phyloP scores from a whole-genome alignment of 257 asterid genomes.

The Rehmannia glutinosa region DNA sequence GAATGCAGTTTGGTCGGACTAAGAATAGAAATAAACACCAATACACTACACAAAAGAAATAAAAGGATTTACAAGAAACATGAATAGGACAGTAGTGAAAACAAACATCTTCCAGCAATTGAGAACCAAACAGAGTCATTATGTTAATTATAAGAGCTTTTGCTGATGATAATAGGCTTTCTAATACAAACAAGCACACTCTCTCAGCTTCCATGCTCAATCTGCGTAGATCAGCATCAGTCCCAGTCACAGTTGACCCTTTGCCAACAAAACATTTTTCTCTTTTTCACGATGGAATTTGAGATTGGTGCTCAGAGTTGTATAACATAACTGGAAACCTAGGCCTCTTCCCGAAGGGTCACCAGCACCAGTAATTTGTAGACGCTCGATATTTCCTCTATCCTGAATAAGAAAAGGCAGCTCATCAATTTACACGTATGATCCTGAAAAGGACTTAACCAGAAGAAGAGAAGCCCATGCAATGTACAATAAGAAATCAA shows the following conservation, averaged over 20 bases:
- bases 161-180: neutral
- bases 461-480: too few species aligned
- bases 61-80: neutral
- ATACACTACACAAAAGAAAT: neutral
- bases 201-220: slow-evolving; percentile 99
- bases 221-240: slow-evolving; percentile 98
- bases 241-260: slow-evolving; percentile 97
- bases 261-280: slow-evolving; percentile 70
- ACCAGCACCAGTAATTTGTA: slow-evolving; percentile 97
- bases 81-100: neutral
- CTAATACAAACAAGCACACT: slow-evolving; percentile 42
- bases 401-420: slow-evolving; percentile 42
- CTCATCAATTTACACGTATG: neutral
- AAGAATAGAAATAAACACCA: neutral
- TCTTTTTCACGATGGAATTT: slow-evolving; percentile 75
- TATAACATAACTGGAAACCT: slow-evolving; percentile 93
- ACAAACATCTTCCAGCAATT: neutral
- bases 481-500: too few species aligned
- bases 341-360: slow-evolving; percentile 99
- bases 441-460: neutral
- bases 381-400: slow-evolving; percentile 93
- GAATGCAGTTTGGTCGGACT: neutral
- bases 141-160: neutral
- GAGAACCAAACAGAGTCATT: neutral
- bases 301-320: slow-evolving; percentile 84